phyloP scores from a whole-genome alignment of 257 asterid genomes.

The Anisodus acutangulus region DNA sequence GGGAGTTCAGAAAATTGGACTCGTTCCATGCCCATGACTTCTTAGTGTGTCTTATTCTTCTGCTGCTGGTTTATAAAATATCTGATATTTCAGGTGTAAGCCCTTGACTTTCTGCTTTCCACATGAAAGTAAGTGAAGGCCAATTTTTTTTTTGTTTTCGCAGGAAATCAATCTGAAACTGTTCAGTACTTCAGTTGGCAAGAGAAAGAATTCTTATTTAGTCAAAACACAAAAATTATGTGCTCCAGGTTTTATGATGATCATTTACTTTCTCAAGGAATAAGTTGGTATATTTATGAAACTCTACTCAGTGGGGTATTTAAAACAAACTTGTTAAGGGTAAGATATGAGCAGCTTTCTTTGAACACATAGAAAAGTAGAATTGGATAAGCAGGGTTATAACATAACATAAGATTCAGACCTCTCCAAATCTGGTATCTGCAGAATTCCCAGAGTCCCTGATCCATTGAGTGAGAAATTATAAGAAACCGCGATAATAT shows the following conservation, averaged over 20 bases:
- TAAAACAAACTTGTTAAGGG: background rate
- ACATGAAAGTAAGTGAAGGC: background rate
- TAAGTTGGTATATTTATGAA: conserved; percentile 5
- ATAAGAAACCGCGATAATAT: conserved; percentile 26
- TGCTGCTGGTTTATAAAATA: background rate
- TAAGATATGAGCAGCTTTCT: background rate
- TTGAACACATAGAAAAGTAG: background rate
- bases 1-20: conserved; percentile 6
- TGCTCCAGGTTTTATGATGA: background rate
- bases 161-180: background rate
- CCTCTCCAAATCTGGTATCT: conserved; percentile 96
- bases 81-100: background rate
- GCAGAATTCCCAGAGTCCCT: conserved; percentile 69
- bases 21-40: background rate
- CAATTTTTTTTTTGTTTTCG: background rate
- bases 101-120: background rate
- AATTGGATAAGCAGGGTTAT: conserved; percentile 24
- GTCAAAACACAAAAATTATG: background rate
- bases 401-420: conserved; percentile 37
- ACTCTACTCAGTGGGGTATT: background rate
- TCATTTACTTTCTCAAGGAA: background rate
- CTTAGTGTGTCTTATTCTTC: background rate
- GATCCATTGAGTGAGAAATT: conserved; percentile 45
- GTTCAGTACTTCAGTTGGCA: conserved; percentile 12
- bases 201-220: conserved; percentile 1